Base-by-base conservation (phyloP, 169 alveolate species). In the Eimeria sp. region DNA sequence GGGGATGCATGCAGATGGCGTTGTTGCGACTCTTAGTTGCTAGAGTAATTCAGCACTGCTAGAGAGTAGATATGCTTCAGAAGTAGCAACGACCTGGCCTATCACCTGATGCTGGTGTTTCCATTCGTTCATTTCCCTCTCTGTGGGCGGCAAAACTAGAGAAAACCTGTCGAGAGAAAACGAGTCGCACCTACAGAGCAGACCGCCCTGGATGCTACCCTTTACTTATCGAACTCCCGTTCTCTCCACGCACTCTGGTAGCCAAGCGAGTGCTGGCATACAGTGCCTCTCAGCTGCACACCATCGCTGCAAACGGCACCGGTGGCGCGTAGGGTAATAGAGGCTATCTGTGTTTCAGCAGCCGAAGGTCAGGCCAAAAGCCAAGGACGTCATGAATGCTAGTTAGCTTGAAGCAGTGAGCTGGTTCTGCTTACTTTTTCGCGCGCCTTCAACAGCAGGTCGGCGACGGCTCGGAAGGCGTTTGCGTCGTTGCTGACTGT, bases 401-500 rank as follows among this genome's bases (percentile, higher is more conserved):
- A 70, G 80, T 70, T 70, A 49, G 80, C 80, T 70, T 70, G 80
- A 49, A 49, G 80, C n/a, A 70, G 80, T 27, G 80, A 70, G 51
- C n/a, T 70, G 51, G 47, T 34, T 30, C 80, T 45, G 34, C 87
- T n/a, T 40, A n/a, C 87, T 45, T 47, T 47, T 45, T 47, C 9
- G 25, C 58, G 82, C 30, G 93, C 82, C n/a, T 49, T 61, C 76
- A 86, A 43, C 47, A 86, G 82, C 34, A 7, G 63, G 45, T 63
- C 82, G 65, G 88, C 96, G 25, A 83, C 94, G n/a, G 45, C 75
- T 2, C 76, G 27, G 87, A 82, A 80, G 40, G 96, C 96, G 78
- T 70, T 72, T 45, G 82, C 94, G 49, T 93, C 67, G 88, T 70
- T 67, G 70, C 91, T 80, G 65, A 80, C 92, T 11, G 96, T 93